Evolutionary conservation across 768 basidiomycete species (phyloP).

Genomic region (Suillus decipiens): DNA sequence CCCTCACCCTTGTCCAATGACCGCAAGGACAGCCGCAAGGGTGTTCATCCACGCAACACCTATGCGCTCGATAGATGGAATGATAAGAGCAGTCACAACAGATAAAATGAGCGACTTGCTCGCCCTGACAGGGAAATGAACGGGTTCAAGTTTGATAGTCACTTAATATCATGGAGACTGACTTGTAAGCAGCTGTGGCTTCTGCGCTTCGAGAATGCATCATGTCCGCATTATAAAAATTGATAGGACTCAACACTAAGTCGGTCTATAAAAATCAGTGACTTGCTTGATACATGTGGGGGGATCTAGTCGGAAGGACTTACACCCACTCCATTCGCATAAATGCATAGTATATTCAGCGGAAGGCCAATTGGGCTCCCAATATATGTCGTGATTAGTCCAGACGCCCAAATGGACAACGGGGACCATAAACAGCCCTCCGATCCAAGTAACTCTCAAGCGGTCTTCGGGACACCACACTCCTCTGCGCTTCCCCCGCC

Average conservation of each 20-base stretch:
- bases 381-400: constrained; percentile 49
- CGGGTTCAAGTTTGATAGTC: background rate
- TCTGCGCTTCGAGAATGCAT: constrained; percentile 49
- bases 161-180: constrained; percentile 15
- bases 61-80: constrained; percentile 51
- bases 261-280: constrained; percentile 42
- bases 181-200: constrained; percentile 51
- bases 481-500: constrained; percentile 48
- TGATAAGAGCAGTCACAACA: constrained; percentile 42
- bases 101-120: constrained; percentile 47
- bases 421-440: constrained; percentile 49
- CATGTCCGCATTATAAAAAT: constrained; percentile 59
- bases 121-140: constrained; percentile 35
- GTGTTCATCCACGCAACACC: constrained; percentile 50
- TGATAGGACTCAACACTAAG: constrained; percentile 48
- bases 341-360: constrained; percentile 51
- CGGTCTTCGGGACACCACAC: constrained; percentile 66
- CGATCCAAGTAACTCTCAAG: constrained; percentile 47
- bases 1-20: constrained; percentile 50
- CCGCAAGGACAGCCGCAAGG: constrained; percentile 43
- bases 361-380: constrained; percentile 46
- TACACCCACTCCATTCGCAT: constrained; percentile 60
- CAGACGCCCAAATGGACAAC: constrained; percentile 45
- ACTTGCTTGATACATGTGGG: background rate
- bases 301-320: constrained; percentile 14